phyloP scores from a whole-genome alignment of 305 asterid genomes.

The Fraxinus latifolia region DNA sequence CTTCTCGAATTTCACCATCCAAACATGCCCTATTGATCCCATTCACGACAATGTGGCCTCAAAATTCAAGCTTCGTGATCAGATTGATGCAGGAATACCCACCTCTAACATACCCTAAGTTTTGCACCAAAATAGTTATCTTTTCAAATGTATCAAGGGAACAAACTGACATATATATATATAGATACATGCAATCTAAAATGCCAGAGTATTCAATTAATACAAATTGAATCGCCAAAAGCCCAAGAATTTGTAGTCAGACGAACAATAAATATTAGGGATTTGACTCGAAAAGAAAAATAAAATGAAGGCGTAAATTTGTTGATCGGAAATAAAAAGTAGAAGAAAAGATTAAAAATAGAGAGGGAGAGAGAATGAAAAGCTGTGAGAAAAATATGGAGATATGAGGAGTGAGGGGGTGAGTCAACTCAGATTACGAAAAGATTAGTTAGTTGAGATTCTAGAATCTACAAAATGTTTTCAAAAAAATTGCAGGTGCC shows the following conservation, averaged over 20 bases:
- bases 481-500: too few species aligned
- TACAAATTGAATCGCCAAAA: conserved; percentile 5
- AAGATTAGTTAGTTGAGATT: neutral
- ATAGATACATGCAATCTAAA: neutral
- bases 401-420: neutral
- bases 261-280: neutral
- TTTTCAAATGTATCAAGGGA: conserved; percentile 2
- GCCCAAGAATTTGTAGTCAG: neutral
- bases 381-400: neutral
- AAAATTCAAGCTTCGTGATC: neutral
- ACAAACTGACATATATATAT: neutral
- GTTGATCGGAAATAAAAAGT: neutral
- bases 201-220: neutral
- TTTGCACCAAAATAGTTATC: conserved; percentile 6
- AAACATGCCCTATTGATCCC: conserved; percentile 29
- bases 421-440: neutral
- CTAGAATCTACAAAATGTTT: neutral
- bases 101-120: conserved; percentile 19
- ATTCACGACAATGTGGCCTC: conserved; percentile 25
- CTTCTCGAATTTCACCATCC: conserved; percentile 32
- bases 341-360: neutral
- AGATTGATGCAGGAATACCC: conserved; percentile 15
- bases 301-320: neutral
- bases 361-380: neutral
- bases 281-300: neutral